A percentile compares a stretch with the other conserved stretches of the same genome.
Conservation (phyloP, 1,139 yeast genomes). For the Meyerozyma elateridarum region DNA sequence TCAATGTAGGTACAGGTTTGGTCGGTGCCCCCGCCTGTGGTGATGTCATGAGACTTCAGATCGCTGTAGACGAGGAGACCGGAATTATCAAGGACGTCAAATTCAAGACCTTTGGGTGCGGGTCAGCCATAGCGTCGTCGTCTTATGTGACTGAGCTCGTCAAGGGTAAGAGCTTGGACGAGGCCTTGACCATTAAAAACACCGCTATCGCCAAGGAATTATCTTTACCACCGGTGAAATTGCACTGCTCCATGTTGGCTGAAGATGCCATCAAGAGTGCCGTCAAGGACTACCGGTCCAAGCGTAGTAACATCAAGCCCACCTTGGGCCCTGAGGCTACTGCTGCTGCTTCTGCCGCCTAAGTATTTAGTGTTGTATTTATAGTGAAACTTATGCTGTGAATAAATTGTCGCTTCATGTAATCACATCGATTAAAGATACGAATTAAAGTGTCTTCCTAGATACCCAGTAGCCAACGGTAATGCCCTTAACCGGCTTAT, state of each 20-base stretch:
- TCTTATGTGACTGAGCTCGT: slow-evolving; percentile 93
- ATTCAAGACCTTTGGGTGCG: slow-evolving; percentile 98
- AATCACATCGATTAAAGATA: slow-evolving; percentile 18
- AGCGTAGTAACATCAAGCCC: slow-evolving; percentile 46
- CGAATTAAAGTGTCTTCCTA: slow-evolving; percentile 25
- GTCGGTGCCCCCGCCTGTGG: slow-evolving; percentile 99
- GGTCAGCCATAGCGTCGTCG: slow-evolving; percentile 94
- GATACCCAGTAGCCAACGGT: slow-evolving; percentile 22
- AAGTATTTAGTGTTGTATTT: slow-evolving; percentile 3
- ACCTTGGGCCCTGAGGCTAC: slow-evolving; percentile 50
- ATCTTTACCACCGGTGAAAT: slow-evolving; percentile 92
- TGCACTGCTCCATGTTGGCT: slow-evolving; percentile 97
- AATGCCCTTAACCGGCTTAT: slow-evolving; percentile 20
- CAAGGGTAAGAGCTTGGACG: slow-evolving; percentile 91
- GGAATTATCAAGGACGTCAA: slow-evolving; percentile 93
- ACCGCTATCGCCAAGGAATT: slow-evolving; percentile 90
- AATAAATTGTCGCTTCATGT: slow-evolving; percentile 4
- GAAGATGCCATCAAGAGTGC: slow-evolving; percentile 98
- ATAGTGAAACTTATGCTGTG: background rate
- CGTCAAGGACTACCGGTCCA: slow-evolving; percentile 86
- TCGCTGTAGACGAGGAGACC: slow-evolving; percentile 82
- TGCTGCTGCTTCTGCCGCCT: slow-evolving; percentile 11
- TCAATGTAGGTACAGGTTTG: slow-evolving; percentile 91
- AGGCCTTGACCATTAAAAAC: slow-evolving; percentile 86
- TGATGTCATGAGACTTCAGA: slow-evolving; percentile 96